phyloP scores from a whole-genome alignment of 2,329 filamentous ascomycete species.

The Myriosclerotinia duriaeana region DNA sequence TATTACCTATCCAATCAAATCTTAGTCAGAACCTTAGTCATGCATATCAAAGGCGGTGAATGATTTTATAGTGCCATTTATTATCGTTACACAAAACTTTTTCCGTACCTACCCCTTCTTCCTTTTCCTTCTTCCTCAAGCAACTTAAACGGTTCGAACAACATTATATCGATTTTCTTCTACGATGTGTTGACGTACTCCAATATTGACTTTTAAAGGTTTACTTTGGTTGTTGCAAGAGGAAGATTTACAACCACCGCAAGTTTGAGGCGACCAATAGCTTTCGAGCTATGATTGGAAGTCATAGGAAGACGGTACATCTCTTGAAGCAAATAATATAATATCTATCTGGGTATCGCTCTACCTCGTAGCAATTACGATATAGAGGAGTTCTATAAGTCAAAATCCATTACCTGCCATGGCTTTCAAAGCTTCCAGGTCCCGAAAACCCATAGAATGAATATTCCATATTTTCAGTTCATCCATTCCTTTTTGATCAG shows the following conservation, averaged over 20 bases:
- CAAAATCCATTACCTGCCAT: not conserved
- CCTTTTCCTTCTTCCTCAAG: constrained; percentile 26
- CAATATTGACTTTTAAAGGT: constrained; percentile 24
- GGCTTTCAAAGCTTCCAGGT: not conserved
- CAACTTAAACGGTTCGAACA: constrained; percentile 39
- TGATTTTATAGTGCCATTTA: not conserved
- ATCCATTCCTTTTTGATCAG: not conserved
- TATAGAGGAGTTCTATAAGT: not conserved
- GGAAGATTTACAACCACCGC: constrained; percentile 35
- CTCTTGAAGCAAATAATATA: not conserved
- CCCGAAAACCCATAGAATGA: not conserved
- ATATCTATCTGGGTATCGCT: not conserved
- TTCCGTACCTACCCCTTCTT: constrained; percentile 5
- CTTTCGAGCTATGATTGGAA: constrained; percentile 40
- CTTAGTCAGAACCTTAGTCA: too few relatives aligned
- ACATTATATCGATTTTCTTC: constrained; percentile 33
- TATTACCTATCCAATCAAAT: too few relatives aligned
- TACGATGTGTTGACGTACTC: constrained; percentile 38
- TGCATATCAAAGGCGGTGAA: constrained; percentile 2
- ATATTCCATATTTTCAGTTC: not conserved
- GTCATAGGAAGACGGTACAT: constrained; percentile 42
- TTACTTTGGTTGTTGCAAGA: constrained; percentile 40
- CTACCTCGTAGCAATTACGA: constrained; percentile 1
- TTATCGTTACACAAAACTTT: not conserved
- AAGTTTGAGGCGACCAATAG: constrained; percentile 43